These are phyloP conservation scores for Phytophthora pinifolia DNA, from an alignment of 352 stramenopile genomes.

Conservation along the genomic window DNA sequence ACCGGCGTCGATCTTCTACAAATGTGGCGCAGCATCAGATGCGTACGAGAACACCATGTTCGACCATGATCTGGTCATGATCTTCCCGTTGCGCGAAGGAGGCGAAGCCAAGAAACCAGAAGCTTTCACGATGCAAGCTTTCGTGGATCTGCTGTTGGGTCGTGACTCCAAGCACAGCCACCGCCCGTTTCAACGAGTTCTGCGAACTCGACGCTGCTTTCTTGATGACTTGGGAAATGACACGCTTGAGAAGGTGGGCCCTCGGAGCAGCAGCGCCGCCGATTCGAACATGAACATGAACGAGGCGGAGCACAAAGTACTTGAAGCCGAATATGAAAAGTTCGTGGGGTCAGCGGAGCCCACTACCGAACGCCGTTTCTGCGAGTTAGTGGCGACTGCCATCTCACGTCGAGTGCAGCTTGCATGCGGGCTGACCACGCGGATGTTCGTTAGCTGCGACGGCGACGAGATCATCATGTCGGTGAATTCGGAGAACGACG, in stretches of 20 bases:
- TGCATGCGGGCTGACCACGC: constrained; percentile 73
- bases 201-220: constrained; percentile 61
- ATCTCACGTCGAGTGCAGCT: constrained; percentile 71
- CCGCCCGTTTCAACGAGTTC: constrained; percentile 49
- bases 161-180: constrained; percentile 53
- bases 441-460: constrained; percentile 80
- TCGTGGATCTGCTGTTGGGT: constrained; percentile 68
- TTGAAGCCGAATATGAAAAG: constrained; percentile 64
- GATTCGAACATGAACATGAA: constrained; percentile 33
- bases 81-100: constrained; percentile 66
- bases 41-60: constrained; percentile 55
- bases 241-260: constrained; percentile 39
- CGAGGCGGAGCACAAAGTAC: too few relatives aligned
- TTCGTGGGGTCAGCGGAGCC: constrained; percentile 41
- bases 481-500: constrained; percentile 75
- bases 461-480: constrained; percentile 84
- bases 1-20: constrained; percentile 30
- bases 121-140: constrained; percentile 62
- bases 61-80: constrained; percentile 81
- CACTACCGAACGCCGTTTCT: constrained; percentile 65
- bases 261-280: constrained; percentile 37
- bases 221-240: constrained; percentile 52
- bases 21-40: constrained; percentile 16
- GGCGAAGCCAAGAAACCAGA: constrained; percentile 68
- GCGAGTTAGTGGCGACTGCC: constrained; percentile 63